These are phyloP conservation scores for Ophiosphaerella herpotricha DNA, from an alignment of 2,329 filamentous ascomycete genomes.

Conservation along the genomic window DNA sequence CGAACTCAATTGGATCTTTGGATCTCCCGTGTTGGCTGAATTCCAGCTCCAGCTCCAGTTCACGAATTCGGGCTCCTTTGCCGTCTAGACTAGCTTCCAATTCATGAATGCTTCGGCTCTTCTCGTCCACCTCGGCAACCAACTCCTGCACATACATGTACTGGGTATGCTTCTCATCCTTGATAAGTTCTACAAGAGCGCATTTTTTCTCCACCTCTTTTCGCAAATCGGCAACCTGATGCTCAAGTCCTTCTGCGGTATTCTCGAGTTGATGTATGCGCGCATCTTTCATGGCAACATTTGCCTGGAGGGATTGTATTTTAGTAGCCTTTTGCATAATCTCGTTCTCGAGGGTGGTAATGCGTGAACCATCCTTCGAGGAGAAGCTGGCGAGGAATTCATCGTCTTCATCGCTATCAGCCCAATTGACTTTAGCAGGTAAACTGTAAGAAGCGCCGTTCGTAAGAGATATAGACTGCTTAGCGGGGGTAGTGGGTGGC, in stretches of 20 bases:
- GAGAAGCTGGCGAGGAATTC: slow-evolving; percentile 11
- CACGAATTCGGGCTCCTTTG: slow-evolving; percentile 8
- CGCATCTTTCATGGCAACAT: slow-evolving; percentile 6
- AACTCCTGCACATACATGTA: slow-evolving; percentile 18
- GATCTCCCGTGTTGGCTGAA: background rate
- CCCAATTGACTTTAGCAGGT: slow-evolving; percentile 13
- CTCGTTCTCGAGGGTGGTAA: slow-evolving; percentile 1
- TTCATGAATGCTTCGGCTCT: slow-evolving; percentile 14
- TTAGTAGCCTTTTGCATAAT: slow-evolving; percentile 9
- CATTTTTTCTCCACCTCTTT: slow-evolving; percentile 1
- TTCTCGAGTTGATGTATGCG: slow-evolving; percentile 17
- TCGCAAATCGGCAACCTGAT: slow-evolving; percentile 9
- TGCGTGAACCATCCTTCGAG: background rate
- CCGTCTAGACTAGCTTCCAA: slow-evolving; percentile 17
- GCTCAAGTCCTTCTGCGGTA: slow-evolving; percentile 4
- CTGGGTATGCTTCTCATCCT: slow-evolving; percentile 7
- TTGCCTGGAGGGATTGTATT: slow-evolving; percentile 16
- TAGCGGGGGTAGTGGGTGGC: background rate
- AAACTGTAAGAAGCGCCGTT: slow-evolving; percentile 1
- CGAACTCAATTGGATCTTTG: background rate
- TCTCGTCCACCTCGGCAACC: slow-evolving; percentile 17
- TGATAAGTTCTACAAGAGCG: slow-evolving; percentile 2
- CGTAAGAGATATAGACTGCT: background rate
- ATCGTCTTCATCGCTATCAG: slow-evolving; percentile 26
- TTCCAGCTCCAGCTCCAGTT: slow-evolving; percentile 9